A percentile compares a stretch with the other conserved stretches of the same genome.
Conservation (phyloP, 345 rosid species). For the Ceriops zippeliana region DNA sequence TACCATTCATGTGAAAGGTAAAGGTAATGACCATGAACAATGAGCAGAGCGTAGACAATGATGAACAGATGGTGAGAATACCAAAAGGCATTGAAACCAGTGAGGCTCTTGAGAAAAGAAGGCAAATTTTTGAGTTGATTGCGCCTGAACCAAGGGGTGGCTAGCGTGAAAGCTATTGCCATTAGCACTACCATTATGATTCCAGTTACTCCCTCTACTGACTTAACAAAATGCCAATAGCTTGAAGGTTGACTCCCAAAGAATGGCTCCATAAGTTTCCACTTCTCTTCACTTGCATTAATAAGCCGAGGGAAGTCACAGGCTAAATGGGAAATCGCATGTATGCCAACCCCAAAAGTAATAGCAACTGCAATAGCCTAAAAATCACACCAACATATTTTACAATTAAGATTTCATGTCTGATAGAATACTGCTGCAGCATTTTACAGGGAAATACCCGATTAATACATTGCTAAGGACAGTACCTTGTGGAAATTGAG, state of each 20-base stretch:
- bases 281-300: neutral
- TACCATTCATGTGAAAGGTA: slow-evolving; percentile 55
- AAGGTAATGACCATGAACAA: slow-evolving; percentile 60
- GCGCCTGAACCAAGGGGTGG: slow-evolving; percentile 70
- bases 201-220: slow-evolving; percentile 8
- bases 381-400: neutral
- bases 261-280: neutral
- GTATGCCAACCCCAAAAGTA: neutral
- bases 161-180: slow-evolving; percentile 14
- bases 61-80: slow-evolving; percentile 78
- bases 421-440: no score
- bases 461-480: no score
- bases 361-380: slow-evolving; percentile 5
- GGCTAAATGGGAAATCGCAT: slow-evolving; percentile 7
- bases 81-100: slow-evolving; percentile 88
- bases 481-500: slow-evolving; percentile 5
- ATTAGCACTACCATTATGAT: slow-evolving; percentile 1
- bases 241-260: slow-evolving; percentile 5
- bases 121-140: slow-evolving; percentile 50
- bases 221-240: neutral
- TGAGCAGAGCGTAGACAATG: slow-evolving; percentile 61
- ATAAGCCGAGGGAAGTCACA: slow-evolving; percentile 13
- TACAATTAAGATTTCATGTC: no score
- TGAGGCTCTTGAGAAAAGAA: slow-evolving; percentile 53
- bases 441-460: no score